phyloP scores from a whole-genome alignment of 2,329 filamentous ascomycete species.

The Exophiala dermatitidis region DNA sequence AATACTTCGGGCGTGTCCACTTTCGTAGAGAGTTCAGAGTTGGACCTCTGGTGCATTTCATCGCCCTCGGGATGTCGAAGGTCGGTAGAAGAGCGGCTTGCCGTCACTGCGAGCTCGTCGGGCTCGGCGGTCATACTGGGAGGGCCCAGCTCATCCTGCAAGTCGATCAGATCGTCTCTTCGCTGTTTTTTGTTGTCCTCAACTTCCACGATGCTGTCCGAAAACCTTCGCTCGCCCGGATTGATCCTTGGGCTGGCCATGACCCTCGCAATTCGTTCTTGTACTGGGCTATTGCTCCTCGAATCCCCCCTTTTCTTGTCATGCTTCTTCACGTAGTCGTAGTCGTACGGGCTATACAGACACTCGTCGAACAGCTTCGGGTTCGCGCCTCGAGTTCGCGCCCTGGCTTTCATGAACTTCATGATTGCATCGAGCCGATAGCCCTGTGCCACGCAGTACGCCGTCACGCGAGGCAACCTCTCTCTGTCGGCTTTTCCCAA shows the following conservation, averaged over 20 bases:
- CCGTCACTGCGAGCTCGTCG: constrained; percentile 11
- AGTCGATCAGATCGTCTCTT: constrained; percentile 57
- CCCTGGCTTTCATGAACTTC: constrained; percentile 80
- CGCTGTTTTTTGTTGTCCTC: constrained; percentile 51
- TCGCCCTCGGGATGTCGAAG: constrained; percentile 23
- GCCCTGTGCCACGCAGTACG: constrained; percentile 88
- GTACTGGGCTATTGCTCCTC: constrained; percentile 22
- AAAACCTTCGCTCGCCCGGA: constrained; percentile 31
- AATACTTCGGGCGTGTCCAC: constrained; percentile 93
- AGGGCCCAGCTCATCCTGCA: constrained; percentile 43
- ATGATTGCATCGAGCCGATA: constrained; percentile 87
- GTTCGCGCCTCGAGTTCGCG: constrained; percentile 67
- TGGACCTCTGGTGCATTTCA: constrained; percentile 35
- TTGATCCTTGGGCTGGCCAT: constrained; percentile 21
- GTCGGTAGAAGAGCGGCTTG: constrained; percentile 16
- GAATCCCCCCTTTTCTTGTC: constrained; percentile 32
- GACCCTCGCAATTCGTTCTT: constrained; percentile 20
- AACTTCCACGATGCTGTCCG: constrained; percentile 64
- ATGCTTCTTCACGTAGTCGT: constrained; percentile 48
- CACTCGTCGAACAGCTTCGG: constrained; percentile 96
- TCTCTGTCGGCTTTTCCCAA: constrained; percentile 89
- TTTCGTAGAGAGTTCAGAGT: constrained; percentile 68
- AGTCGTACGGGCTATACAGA: constrained; percentile 90
- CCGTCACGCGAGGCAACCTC: constrained; percentile 80
- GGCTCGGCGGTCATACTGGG: constrained; percentile 16